Evolutionary conservation across 2,329 filamentous ascomycete genomes (phyloP), one percentile per base, ranked within the genome.

Genomic region (Ophiostoma fasciatum): DNA sequence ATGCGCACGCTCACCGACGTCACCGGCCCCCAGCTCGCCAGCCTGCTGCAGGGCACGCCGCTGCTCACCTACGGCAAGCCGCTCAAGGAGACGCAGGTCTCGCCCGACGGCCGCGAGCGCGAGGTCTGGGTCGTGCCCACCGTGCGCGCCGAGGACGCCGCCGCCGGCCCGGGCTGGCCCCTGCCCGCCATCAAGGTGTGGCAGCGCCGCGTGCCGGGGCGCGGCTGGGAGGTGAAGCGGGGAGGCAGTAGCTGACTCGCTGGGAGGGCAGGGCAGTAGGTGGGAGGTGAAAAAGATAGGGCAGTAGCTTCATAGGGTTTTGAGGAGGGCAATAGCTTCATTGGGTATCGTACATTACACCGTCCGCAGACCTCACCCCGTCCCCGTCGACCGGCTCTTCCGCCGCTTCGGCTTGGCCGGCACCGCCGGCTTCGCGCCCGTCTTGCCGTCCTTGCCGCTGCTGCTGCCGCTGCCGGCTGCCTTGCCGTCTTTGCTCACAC

Each of bases 1-100:
- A 92, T 98, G 81, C 82, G 88, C 51, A 72, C 88, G 4, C 66
- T 98, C 15, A 88, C 85, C 3, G 74, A 87, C 20, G 64, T 93
- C 7, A 81, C 75, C 13, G 79, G 74, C 2, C 68, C 71, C 3
- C 82, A 92, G 53, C 66, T 98, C 6, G 73, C 81, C 4, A 74
- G 73, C 1, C 63, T 96, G 37, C 82, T 85, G 5, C 79, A 84
- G 52, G 82, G 82, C 0, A 96, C 90, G 11, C 82, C 85, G 33
- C 61, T 98, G 36, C 56, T 96, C 17, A 72, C 72, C 26, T 85
- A 88, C 46, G 82, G 84, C 4, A 96, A 96, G 61, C 88, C 90
- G 1, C 77, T 94, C 51, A 90, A 90, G 47, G 87, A 90, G 62
- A 71, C 82, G 12, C 61, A 69, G 33, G 55, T 58, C 28, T 58